These are phyloP conservation scores for Citrullus amarus DNA, from an alignment of 306 rosid genomes.

Conservation along the genomic window DNA sequence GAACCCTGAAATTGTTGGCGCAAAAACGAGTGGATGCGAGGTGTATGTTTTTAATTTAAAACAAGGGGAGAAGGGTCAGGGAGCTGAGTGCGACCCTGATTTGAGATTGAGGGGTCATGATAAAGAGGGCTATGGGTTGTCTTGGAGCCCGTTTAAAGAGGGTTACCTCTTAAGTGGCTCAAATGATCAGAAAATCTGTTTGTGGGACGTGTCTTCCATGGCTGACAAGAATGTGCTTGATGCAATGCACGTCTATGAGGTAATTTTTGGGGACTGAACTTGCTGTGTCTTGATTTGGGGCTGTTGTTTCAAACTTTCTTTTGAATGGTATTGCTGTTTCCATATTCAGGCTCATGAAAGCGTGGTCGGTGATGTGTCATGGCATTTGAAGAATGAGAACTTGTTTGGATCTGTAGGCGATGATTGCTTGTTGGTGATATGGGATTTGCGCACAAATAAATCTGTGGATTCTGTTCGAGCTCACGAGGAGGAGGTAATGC, in stretches of 20 bases:
- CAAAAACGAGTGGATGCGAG: slow-evolving; percentile 67
- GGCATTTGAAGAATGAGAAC: slow-evolving; percentile 61
- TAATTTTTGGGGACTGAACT: slow-evolving; percentile 12
- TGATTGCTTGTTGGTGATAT: slow-evolving; percentile 61
- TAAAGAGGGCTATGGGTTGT: slow-evolving; percentile 83
- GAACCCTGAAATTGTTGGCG: slow-evolving; percentile 44
- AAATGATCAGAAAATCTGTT: slow-evolving; percentile 57
- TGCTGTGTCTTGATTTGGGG: background rate
- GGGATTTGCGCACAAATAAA: slow-evolving; percentile 75
- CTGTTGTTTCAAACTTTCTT: background rate
- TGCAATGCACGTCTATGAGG: slow-evolving; percentile 65
- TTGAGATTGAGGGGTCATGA: slow-evolving; percentile 85
- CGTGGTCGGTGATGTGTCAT: slow-evolving; percentile 69
- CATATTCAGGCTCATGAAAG: slow-evolving; percentile 46
- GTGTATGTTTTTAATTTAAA: slow-evolving; percentile 66
- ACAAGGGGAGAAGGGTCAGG: slow-evolving; percentile 26
- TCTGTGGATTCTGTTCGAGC: slow-evolving; percentile 54
- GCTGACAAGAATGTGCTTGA: slow-evolving; percentile 47
- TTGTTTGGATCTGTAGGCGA: slow-evolving; percentile 88
- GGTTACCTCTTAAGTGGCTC: slow-evolving; percentile 82
- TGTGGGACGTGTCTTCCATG: slow-evolving; percentile 70
- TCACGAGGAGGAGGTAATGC: slow-evolving; percentile 71
- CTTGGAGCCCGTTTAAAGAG: slow-evolving; percentile 67
- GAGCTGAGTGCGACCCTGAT: slow-evolving; percentile 45
- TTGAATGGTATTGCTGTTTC: background rate